Evolutionary conservation across 106 monocot species (phyloP).

Genomic region (Phalaenopsis aphrodite): DNA sequence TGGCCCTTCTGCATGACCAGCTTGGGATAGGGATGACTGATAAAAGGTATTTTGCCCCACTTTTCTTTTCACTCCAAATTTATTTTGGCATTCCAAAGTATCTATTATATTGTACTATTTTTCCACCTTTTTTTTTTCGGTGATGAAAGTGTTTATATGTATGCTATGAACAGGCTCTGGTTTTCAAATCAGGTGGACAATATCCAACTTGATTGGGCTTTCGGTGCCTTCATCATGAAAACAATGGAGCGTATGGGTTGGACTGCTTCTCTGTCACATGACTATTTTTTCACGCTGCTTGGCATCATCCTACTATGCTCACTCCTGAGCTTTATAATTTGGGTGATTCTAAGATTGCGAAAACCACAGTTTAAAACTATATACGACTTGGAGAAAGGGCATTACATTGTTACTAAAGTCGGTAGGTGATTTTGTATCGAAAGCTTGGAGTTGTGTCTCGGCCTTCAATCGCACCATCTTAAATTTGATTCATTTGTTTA

Average conservation of each 20-base stretch:
- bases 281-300: slow-evolving; percentile 17
- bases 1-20: slow-evolving; percentile 77
- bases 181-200: slow-evolving; percentile 47
- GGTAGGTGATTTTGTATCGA: slow-evolving; percentile 21
- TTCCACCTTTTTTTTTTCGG: too few species aligned
- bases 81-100: too few species aligned
- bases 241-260: slow-evolving; percentile 22
- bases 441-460: neutral
- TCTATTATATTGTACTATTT: too few species aligned
- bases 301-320: slow-evolving; percentile 12
- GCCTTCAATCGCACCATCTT: neutral
- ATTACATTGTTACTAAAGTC: slow-evolving; percentile 65
- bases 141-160: neutral
- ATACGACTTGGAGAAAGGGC: slow-evolving; percentile 89
- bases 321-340: slow-evolving; percentile 17
- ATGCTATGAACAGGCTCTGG: slow-evolving; percentile 39
- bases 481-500: slow-evolving; percentile 4
- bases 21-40: slow-evolving; percentile 70
- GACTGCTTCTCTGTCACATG: slow-evolving; percentile 16
- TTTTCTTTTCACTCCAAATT: too few species aligned
- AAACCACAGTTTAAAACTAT: slow-evolving; percentile 70
- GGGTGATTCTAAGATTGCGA: slow-evolving; percentile 53
- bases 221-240: slow-evolving; percentile 74
- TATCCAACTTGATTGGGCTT: slow-evolving; percentile 64
- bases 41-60: slow-evolving; percentile 33